phyloP scores from a whole-genome alignment of 306 rosid species.

The Prunus persica region Prunus_persica_NCBIv2 NC_034009.1:455501-456000 shows the following conservation, averaged over 20 bases:
- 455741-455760: neutral
- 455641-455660: too few relatives aligned
- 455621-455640: too few relatives aligned
- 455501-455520: too few relatives aligned
- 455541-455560: too few relatives aligned
- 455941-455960: neutral
- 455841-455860: neutral
- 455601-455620: too few relatives aligned
- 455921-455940: neutral
- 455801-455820: neutral
- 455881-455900: neutral
- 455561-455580: too few relatives aligned
- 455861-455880: neutral
- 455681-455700: too few relatives aligned
- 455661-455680: too few relatives aligned
- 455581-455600: too few relatives aligned
- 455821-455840: neutral
- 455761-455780: neutral
- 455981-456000: slow-evolving; percentile 1
- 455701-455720: neutral
- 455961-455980: neutral
- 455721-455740: neutral
- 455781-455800: neutral
- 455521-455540: too few relatives aligned
- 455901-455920: slow-evolving; percentile 5